Evolutionary conservation across 2,329 filamentous ascomycete genomes (phyloP).

Genomic region (Madurella fahalii): DNA sequence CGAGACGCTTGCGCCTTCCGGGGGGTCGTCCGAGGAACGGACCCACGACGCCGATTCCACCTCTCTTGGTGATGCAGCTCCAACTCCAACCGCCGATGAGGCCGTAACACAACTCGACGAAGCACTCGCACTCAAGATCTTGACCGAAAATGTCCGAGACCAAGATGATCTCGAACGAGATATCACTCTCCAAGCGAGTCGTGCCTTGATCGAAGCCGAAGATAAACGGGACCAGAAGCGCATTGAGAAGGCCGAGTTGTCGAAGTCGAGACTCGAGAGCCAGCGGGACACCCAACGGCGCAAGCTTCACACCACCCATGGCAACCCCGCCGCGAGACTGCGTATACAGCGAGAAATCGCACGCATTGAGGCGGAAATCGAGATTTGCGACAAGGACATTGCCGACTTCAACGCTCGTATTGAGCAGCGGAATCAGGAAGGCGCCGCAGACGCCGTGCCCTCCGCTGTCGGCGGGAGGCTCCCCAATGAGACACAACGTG

Average conservation of each 20-base stretch:
- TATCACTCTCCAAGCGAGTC: constrained; percentile 62
- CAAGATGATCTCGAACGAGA: constrained; percentile 90
- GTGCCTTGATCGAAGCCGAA: constrained; percentile 57
- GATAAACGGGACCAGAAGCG: constrained; percentile 60
- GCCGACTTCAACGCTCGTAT: constrained; percentile 78
- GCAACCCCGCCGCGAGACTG: constrained; percentile 48
- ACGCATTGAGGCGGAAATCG: constrained; percentile 61
- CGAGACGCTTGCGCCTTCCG: neutral
- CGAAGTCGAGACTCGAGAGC: constrained; percentile 55
- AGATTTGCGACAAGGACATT: constrained; percentile 66
- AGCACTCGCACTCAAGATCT: constrained; percentile 54
- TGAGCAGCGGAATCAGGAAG: constrained; percentile 62
- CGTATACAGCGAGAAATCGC: constrained; percentile 63
- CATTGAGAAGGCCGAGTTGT: constrained; percentile 54
- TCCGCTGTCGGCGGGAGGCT: constrained; percentile 39
- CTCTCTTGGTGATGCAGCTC: neutral
- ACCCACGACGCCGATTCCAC: neutral
- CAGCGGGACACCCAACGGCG: constrained; percentile 58
- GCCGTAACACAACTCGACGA: constrained; percentile 45
- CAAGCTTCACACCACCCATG: constrained; percentile 41
- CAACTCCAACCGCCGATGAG: neutral
- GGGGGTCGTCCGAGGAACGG: neutral
- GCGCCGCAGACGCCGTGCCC: constrained; percentile 36
- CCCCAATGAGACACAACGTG: constrained; percentile 76
- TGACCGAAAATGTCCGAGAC: constrained; percentile 69